Evolutionary conservation across 2,329 filamentous ascomycete genomes (phyloP).

Genomic region (Chaetoscypha palmicola): DNA sequence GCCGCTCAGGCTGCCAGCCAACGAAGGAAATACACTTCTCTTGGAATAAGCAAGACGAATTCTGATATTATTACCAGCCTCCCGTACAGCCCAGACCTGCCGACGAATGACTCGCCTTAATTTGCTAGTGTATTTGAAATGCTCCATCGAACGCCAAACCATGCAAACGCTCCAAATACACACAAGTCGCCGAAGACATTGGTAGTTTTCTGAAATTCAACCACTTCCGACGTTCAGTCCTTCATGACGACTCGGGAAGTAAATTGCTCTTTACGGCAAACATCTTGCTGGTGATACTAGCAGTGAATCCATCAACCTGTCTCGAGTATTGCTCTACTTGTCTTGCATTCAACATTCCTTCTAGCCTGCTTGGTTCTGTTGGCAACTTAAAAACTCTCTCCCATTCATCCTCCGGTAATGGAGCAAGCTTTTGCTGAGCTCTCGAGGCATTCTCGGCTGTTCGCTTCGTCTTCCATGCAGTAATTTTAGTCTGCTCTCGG

Average conservation of each 20-base stretch:
- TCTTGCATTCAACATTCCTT: slow-evolving; percentile 88
- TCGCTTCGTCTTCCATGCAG: slow-evolving; percentile 92
- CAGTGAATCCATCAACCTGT: slow-evolving; percentile 94
- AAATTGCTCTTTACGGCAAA: slow-evolving; percentile 79
- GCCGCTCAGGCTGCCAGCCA: too few species aligned
- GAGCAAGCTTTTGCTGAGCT: slow-evolving; percentile 76
- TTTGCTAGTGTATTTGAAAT: slow-evolving; percentile 6
- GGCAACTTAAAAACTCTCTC: slow-evolving; percentile 97
- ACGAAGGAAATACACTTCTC: too few species aligned
- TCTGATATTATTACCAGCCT: too few species aligned
- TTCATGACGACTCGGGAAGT: slow-evolving; percentile 38
- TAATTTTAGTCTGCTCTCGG: slow-evolving; percentile 93
- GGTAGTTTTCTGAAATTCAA: too few species aligned
- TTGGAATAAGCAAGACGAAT: too few species aligned
- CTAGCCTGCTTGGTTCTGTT: slow-evolving; percentile 83
- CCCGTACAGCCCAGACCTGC: too few species aligned
- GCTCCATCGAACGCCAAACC: slow-evolving; percentile 24
- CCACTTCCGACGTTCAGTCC: too few species aligned
- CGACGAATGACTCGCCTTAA: not conserved
- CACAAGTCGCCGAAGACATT: too few species aligned
- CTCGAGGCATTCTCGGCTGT: slow-evolving; percentile 90
- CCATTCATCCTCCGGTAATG: slow-evolving; percentile 95
- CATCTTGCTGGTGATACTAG: slow-evolving; percentile 91
- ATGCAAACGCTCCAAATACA: too few species aligned
- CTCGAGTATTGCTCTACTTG: slow-evolving; percentile 97